phyloP scores from a whole-genome alignment of 768 basidiomycete genomes.

The Tulasnella sp. region DNA sequence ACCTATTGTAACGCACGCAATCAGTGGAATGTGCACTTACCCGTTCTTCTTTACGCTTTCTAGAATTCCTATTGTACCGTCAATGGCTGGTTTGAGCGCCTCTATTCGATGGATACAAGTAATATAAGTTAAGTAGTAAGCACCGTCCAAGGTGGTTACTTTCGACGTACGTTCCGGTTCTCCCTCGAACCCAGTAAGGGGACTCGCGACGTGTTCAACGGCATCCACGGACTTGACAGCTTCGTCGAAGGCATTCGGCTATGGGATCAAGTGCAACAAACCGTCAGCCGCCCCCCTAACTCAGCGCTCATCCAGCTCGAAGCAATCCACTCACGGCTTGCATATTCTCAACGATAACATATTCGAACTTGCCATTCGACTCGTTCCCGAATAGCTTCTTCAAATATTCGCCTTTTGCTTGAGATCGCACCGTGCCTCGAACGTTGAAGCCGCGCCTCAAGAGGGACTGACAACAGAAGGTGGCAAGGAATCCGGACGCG shows the following conservation, averaged over 20 bases:
- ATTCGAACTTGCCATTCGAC: constrained; percentile 26
- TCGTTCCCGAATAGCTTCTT: constrained; percentile 27
- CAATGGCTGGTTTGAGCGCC: constrained; percentile 34
- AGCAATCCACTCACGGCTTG: constrained; percentile 24
- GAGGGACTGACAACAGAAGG: constrained; percentile 23
- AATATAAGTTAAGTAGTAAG: background rate
- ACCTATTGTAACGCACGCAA: too few species aligned
- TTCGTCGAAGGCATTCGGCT: constrained; percentile 58
- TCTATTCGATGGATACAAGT: constrained; percentile 17
- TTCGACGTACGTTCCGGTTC: constrained; percentile 16
- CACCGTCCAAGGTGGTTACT: background rate
- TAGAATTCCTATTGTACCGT: constrained; percentile 33
- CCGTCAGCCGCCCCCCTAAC: background rate
- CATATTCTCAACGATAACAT: constrained; percentile 36
- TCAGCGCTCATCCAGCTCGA: background rate
- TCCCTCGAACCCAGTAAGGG: constrained; percentile 36
- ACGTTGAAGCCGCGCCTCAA: constrained; percentile 28
- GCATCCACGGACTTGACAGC: constrained; percentile 68
- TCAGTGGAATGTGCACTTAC: constrained; percentile 19
- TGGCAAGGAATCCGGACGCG: constrained; percentile 51
- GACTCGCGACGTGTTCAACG: constrained; percentile 56
- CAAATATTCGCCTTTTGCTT: constrained; percentile 34
- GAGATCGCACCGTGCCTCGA: constrained; percentile 34
- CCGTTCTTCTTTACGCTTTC: constrained; percentile 25
- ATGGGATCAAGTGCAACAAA: too few species aligned